Conservation (phyloP, 2,329 filamentous ascomycete genomes). For the Cryoendolithus antarcticus region DNA sequence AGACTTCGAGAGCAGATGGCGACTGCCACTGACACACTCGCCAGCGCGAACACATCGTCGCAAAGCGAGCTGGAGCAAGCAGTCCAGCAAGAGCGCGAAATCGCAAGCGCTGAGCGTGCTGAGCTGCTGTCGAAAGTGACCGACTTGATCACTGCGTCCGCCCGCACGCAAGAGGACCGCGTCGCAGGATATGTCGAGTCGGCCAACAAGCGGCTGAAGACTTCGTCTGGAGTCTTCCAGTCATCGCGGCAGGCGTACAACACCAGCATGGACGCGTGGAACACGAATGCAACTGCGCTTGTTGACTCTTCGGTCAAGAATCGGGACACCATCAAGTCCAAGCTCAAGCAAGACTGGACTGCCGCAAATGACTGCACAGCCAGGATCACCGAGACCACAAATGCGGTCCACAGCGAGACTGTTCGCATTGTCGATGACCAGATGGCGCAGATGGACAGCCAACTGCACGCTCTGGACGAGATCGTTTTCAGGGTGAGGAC, state of each 20-base stretch:
- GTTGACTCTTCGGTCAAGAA: slow-evolving; percentile 60
- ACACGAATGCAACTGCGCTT: slow-evolving; percentile 53
- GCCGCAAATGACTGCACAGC: slow-evolving; percentile 66
- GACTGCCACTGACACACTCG: slow-evolving; percentile 53
- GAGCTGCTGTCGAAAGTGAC: slow-evolving; percentile 66
- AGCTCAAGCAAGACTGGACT: slow-evolving; percentile 77
- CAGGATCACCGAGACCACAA: slow-evolving; percentile 72
- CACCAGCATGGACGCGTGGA: slow-evolving; percentile 63
- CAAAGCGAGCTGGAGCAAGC: slow-evolving; percentile 55
- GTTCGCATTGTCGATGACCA: slow-evolving; percentile 82
- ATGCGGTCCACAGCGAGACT: slow-evolving; percentile 81
- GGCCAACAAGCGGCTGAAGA: slow-evolving; percentile 42
- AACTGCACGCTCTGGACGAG: slow-evolving; percentile 82
- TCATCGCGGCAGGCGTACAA: slow-evolving; percentile 52
- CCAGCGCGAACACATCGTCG: slow-evolving; percentile 55
- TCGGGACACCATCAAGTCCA: slow-evolving; percentile 64
- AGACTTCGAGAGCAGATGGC: slow-evolving; percentile 60
- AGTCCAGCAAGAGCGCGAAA: slow-evolving; percentile 63
- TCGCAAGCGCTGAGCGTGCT: slow-evolving; percentile 60
- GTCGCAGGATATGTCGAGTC: slow-evolving; percentile 52
- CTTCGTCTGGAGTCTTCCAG: slow-evolving; percentile 40
- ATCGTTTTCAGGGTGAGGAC: slow-evolving; percentile 73
- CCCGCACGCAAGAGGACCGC: slow-evolving; percentile 59
- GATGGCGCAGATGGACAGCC: slow-evolving; percentile 71
- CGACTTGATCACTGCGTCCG: slow-evolving; percentile 61